Conservation (phyloP, 2,329 filamentous ascomycete species). For the Chaetomium olivaceum region DNA sequence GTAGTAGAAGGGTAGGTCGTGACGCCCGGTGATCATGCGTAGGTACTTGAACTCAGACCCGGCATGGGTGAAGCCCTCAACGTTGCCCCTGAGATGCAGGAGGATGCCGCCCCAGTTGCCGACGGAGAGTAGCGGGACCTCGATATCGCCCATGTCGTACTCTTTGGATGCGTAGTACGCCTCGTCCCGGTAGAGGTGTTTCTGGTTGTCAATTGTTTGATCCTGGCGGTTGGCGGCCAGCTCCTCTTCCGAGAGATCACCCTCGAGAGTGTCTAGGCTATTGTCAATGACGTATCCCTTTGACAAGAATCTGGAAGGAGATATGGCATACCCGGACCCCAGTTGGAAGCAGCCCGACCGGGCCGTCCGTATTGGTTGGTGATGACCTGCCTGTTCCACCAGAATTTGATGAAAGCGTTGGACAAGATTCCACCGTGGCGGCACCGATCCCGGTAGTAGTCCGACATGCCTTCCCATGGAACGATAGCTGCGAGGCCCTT, state of each 20-base stretch:
- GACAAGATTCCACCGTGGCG: constrained; percentile 63
- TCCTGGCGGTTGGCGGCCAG: constrained; percentile 51
- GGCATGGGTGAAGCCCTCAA: constrained; percentile 64
- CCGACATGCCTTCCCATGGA: constrained; percentile 56
- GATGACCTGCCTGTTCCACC: constrained; percentile 68
- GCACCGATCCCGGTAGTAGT: constrained; percentile 58
- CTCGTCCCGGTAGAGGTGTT: constrained; percentile 61
- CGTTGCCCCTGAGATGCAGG: constrained; percentile 68
- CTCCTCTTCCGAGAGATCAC: constrained; percentile 55
- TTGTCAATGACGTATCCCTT: neutral
- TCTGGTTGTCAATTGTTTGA: constrained; percentile 49
- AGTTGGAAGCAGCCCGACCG: constrained; percentile 36
- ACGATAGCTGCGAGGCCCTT: constrained; percentile 50
- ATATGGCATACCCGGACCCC: constrained; percentile 6
- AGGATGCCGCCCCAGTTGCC: constrained; percentile 72
- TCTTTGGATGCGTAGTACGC: constrained; percentile 66
- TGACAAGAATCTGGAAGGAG: neutral
- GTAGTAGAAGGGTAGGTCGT: constrained; percentile 74
- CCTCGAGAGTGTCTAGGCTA: constrained; percentile 55
- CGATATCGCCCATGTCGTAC: constrained; percentile 64
- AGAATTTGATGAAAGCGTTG: constrained; percentile 60
- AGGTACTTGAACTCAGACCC: constrained; percentile 69
- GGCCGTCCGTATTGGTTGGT: constrained; percentile 66
- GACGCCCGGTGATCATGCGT: constrained; percentile 67
- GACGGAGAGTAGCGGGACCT: constrained; percentile 66